Base-by-base conservation (phyloP, 208 protist species). In the Polymyxa betae region DNA sequence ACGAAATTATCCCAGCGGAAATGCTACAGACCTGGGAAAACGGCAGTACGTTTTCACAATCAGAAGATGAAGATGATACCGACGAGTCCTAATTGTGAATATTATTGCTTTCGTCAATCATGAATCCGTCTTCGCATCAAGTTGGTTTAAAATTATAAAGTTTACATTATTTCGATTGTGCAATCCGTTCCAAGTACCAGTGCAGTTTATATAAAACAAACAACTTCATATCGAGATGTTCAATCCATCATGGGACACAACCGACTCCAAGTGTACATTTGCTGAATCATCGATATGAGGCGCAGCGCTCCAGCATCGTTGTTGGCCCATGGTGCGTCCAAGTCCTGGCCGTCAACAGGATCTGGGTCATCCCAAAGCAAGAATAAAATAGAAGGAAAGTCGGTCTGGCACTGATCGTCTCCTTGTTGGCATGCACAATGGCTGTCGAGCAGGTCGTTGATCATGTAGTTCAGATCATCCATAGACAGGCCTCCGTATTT, bases 1-100 rank as follows among this genome's bases (percentile, higher is more conserved):
- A 82, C 72, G 72, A 82, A 20, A n/a, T 45, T 45, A n/a, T n/a
- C 72, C 12, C 72, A 35, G n/a, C 72, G 10, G 72, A 82, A n/a
- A 5, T 82, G 5, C 72, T 82, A 35, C 72, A 82, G n/a, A 82
- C 72, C n/a, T 82, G 72, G 72, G 72, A 82, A 5, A 82, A 82
- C 35, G 72, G n/a, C 16, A 82, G 72, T 35, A 43, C 5, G 16
- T 82, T 82, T n/a, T 82, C 72, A 16, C 72, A 82, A 43, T 40
- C 72, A 20, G 72, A 82, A 12, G 72, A 82, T n/a, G n/a, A 82
- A 5, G 40, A 82, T 35, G 5, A 38, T 35, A 20, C 5, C 16
- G 35, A 35, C 40, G 72, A 82, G 72, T 82, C 49, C 12, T 60
- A 29, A 5, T 24, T 29, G 49, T 60, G 49, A 5, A 29, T 60